Percentiles rank a stretch among this genome's conserved stretches.
These are phyloP conservation scores for Cryoendolithus antarcticus DNA, from an alignment of 2,329 filamentous ascomycete genomes.

Conservation along the genomic window DNA sequence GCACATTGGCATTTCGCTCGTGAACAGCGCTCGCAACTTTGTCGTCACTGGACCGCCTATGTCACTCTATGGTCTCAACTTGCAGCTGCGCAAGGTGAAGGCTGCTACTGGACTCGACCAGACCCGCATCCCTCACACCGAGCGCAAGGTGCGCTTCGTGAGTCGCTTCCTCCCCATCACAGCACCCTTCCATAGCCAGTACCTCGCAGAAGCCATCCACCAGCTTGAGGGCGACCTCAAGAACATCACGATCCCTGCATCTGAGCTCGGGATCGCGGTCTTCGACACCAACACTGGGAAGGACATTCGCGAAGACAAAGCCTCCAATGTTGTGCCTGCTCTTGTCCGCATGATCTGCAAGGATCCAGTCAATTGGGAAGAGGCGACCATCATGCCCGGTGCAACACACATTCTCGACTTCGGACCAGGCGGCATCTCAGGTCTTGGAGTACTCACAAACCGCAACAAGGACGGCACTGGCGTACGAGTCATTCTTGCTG, in stretches of 20 bases:
- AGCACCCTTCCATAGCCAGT: slow-evolving; percentile 95
- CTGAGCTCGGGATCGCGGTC: slow-evolving; percentile 68
- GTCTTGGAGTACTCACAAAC: slow-evolving; percentile 89
- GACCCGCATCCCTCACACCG: slow-evolving; percentile 82
- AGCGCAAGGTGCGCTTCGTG: slow-evolving; percentile 91
- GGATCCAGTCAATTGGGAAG: slow-evolving; percentile 92
- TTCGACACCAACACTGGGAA: slow-evolving; percentile 82
- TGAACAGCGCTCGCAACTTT: slow-evolving; percentile 94
- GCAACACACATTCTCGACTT: slow-evolving; percentile 96
- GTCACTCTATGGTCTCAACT: slow-evolving; percentile 89
- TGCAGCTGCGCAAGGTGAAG: slow-evolving; percentile 92
- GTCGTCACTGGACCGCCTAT: slow-evolving; percentile 94
- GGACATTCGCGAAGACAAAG: slow-evolving; percentile 60
- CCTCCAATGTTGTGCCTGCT: slow-evolving; percentile 65
- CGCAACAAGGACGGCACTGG: slow-evolving; percentile 98
- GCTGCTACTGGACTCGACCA: slow-evolving; percentile 95
- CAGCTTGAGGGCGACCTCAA: slow-evolving; percentile 81
- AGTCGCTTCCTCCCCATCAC: slow-evolving; percentile 97
- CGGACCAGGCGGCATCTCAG: slow-evolving; percentile 90
- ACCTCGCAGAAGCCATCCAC: slow-evolving; percentile 68
- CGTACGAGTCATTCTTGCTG: slow-evolving; percentile 89
- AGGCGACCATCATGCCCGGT: slow-evolving; percentile 76
- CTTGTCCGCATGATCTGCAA: slow-evolving; percentile 88
- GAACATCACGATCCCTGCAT: slow-evolving; percentile 62
- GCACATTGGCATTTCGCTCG: slow-evolving; percentile 86